Base-by-base conservation (phyloP, 495 filamentous ascomycete species). In the Penicillium lividum region DNA sequence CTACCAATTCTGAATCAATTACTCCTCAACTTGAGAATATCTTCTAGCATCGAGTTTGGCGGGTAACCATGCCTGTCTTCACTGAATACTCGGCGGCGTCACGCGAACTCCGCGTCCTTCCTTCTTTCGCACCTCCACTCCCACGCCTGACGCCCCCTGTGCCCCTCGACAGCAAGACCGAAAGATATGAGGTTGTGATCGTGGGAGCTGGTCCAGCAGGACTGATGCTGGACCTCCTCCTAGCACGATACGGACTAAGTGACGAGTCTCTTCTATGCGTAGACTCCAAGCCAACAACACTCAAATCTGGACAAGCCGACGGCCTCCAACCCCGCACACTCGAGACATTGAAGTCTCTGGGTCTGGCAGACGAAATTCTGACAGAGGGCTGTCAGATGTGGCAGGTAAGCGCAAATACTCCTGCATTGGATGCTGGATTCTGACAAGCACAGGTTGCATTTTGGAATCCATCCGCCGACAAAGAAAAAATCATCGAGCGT, bases 281-380 rank as follows among this genome's bases (percentile, higher is more conserved):
- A 13, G 80, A 83, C 58, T 62, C 74, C 2, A 82, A 82, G 55
- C 56, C 76, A 0, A 61, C 61, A 0, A 72, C 72, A 1, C 58
- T 78, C 13, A 75, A 79, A 54, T 73, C 76, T 5, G 85, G 86
- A 3, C 86, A 88, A 66, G 86, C 86, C 13, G 86, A 89, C 68
- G 86, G 86, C 7, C 71, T 87, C 4, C 77, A 84, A 63, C 77
- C 77, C 29, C 83, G 87, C 15, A 87, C 79, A 10, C 69, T 88
- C 4, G 87, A 89, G 68, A 87, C 88, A n/a, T 78, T 90, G 15
- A 74, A 77, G 54, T 74, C 71, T 4, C 66, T 76, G 0, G 72
- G 70, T 2, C 56, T 76, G 2, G 65, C 60, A 3, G 73, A 76
- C 57, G 73, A 76, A 53, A 71, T 76, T 42, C 63, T 76, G 28